Evolutionary conservation across 2,329 filamentous ascomycete genomes (phyloP).

Genomic region (Moelleriella libera): DNA sequence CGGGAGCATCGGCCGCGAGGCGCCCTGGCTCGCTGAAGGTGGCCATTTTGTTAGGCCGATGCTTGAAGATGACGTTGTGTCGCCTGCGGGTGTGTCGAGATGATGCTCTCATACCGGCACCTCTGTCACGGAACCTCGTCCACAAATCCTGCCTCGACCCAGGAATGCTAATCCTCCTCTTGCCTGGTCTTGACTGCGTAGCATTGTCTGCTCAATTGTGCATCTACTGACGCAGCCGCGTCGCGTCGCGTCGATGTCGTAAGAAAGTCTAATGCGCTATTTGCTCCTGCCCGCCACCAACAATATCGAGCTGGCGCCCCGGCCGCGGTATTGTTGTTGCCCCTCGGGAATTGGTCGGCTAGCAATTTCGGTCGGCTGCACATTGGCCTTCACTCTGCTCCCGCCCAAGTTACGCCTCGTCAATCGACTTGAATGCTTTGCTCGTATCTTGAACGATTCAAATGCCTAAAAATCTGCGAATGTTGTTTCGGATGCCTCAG

Average conservation of each 20-base stretch:
- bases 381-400: not conserved
- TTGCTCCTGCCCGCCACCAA: not conserved
- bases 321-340: constrained; percentile 4
- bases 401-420: not conserved
- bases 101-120: constrained; percentile 3
- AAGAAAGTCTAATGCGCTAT: not conserved
- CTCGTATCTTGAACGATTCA: no score
- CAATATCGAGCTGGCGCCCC: constrained; percentile 1
- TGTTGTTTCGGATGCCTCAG: no score
- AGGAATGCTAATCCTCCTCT: no score
- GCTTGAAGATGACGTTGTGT: constrained; percentile 4
- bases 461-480: no score
- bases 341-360: constrained; percentile 10
- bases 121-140: not conserved
- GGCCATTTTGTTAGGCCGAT: not conserved
- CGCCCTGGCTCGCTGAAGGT: not conserved
- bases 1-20: no score
- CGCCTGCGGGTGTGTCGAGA: constrained; percentile 3
- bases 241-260: constrained; percentile 1
- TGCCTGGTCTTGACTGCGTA: no score
- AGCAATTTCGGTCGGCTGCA: constrained; percentile 3
- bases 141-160: not conserved
- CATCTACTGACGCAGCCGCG: not conserved
- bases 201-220: not conserved
- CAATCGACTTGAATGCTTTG: not conserved